Conservation (phyloP, 306 rosid genomes). For the Acacia confusa region DNA sequence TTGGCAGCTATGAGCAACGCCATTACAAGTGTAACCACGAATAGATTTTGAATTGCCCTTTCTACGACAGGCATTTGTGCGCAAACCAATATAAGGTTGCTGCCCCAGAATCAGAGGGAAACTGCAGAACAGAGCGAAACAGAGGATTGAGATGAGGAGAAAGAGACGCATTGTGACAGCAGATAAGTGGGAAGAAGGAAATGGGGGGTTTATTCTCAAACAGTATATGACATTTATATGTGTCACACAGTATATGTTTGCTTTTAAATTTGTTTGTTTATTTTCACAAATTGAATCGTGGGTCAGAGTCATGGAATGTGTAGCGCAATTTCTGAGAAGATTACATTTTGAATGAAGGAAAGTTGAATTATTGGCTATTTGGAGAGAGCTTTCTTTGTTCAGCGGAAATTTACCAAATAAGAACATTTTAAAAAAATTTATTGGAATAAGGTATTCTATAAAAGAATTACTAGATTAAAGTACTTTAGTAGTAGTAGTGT, state of each 20-base stretch:
- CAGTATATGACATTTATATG: not conserved
- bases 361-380: slow-evolving; percentile 25
- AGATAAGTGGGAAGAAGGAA: slow-evolving; percentile 12
- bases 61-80: slow-evolving; percentile 46
- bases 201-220: not conserved
- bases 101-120: slow-evolving; percentile 49
- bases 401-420: too few species aligned
- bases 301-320: not conserved
- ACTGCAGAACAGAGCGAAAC: slow-evolving; percentile 25
- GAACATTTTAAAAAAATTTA: too few species aligned
- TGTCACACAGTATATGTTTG: not conserved
- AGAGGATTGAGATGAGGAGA: slow-evolving; percentile 28
- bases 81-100: slow-evolving; percentile 69
- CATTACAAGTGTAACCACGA: slow-evolving; percentile 72
- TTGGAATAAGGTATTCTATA: too few species aligned
- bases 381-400: too few species aligned
- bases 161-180: slow-evolving; percentile 46
- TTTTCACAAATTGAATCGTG: not conserved
- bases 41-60: slow-evolving; percentile 47
- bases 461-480: too few species aligned
- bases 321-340: slow-evolving; percentile 32
- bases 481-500: too few species aligned
- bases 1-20: slow-evolving; percentile 59
- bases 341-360: not conserved
- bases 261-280: not conserved